These are phyloP conservation scores for Tetrahymena borealis DNA, from an alignment of 73 alveolate genomes.

Conservation along the genomic window DNA sequence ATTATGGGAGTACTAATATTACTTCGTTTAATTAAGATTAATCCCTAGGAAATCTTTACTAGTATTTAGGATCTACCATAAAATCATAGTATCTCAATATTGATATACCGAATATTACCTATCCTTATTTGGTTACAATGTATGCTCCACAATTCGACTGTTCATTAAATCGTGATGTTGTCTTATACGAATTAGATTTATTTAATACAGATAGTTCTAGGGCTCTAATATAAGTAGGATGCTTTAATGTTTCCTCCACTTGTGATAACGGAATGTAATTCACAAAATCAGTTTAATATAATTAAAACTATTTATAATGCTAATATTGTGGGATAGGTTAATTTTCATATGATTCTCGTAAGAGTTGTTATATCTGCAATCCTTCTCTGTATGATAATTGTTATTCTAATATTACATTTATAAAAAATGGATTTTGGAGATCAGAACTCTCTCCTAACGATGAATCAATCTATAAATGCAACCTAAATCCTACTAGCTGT, in stretches of 20 bases:
- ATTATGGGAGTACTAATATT: no score
- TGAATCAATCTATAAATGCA: background rate
- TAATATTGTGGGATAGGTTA: background rate
- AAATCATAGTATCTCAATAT: background rate
- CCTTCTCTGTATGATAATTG: background rate
- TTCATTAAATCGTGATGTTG: no score
- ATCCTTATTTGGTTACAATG: background rate
- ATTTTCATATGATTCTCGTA: background rate
- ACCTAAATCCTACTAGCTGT: background rate
- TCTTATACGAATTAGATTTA: no score
- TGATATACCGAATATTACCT: background rate
- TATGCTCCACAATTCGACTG: background rate
- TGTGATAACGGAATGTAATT: background rate
- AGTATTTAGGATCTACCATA: background rate
- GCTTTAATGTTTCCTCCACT: background rate
- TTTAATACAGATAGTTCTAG: no score
- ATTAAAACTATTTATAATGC: background rate
- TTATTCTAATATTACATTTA: background rate
- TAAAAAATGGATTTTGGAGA: background rate
- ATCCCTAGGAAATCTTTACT: background rate
- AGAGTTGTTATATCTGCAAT: background rate
- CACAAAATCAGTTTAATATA: background rate
- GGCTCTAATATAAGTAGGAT: no score
- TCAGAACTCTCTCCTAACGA: background rate
- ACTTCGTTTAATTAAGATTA: background rate